Conservation (phyloP, 1,284 basidiomycete genomes). For the Melampsora americana region DNA sequence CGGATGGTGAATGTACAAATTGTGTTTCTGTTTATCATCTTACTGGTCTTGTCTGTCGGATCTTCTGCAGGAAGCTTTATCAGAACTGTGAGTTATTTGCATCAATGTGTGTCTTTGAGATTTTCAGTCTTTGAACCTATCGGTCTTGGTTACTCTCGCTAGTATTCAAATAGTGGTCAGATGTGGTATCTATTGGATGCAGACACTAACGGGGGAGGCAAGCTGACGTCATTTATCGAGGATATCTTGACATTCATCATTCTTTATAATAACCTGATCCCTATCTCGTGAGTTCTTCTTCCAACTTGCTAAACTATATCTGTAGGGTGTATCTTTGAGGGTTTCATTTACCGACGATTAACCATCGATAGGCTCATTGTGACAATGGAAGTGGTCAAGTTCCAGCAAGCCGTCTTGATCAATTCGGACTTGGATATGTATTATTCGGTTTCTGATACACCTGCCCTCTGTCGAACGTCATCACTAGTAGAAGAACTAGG, state of each 20-base stretch:
- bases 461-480: conserved; percentile 92
- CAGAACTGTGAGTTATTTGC: conserved; percentile 58
- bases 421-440: conserved; percentile 80
- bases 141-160: conserved; percentile 12
- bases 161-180: conserved; percentile 59
- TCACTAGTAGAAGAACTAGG: conserved; percentile 97
- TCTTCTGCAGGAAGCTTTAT: conserved; percentile 90
- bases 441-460: conserved; percentile 87
- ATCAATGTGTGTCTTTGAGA: not conserved
- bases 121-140: not conserved
- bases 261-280: conserved; percentile 97
- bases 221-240: conserved; percentile 56
- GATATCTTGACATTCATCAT: conserved; percentile 98
- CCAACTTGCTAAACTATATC: not conserved
- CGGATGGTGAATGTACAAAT: conserved; percentile 95
- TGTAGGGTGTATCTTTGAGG: not conserved
- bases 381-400: conserved; percentile 99
- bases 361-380: conserved; percentile 67
- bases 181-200: conserved; percentile 38
- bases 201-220: conserved; percentile 39
- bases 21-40: conserved; percentile 85
- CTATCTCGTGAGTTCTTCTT: conserved; percentile 66
- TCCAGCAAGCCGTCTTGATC: conserved; percentile 92
- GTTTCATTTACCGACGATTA: not conserved
- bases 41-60: conserved; percentile 81